Evolutionary conservation across 164 flowering plant genomes (phyloP).

Genomic region (Kingdonia uniflora): DNA sequence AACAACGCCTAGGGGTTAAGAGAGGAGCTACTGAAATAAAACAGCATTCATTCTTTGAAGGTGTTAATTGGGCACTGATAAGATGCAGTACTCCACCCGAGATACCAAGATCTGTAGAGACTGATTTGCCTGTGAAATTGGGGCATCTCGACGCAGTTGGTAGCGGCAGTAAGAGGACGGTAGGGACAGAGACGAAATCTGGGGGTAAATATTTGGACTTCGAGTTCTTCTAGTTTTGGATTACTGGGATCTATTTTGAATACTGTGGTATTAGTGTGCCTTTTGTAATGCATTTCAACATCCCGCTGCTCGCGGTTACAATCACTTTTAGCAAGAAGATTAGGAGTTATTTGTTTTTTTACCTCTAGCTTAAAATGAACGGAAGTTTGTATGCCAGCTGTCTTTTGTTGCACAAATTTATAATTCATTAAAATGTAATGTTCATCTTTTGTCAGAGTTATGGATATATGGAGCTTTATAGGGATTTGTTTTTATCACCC

Average conservation of each 20-base stretch:
- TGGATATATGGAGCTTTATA: too few relatives aligned
- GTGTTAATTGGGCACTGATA: conserved; percentile 71
- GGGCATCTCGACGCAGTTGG: conserved; percentile 18
- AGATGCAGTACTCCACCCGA: conserved; percentile 59
- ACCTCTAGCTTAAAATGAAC: too few relatives aligned
- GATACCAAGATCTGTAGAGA: conserved; percentile 27
- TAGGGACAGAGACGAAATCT: conserved; percentile 25
- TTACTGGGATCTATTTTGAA: conserved; percentile 6
- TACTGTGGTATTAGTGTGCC: conserved; percentile 4
- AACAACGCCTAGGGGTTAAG: conserved; percentile 52
- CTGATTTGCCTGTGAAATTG: conserved; percentile 16
- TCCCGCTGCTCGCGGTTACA: neutral
- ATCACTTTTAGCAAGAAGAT: neutral
- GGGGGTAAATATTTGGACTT: conserved; percentile 30
- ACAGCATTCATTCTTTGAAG: conserved; percentile 69
- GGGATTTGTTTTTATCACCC: too few relatives aligned
- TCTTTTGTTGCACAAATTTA: too few relatives aligned
- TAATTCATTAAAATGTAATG: too few relatives aligned
- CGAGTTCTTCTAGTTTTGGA: conserved; percentile 21
- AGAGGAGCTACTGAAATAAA: conserved; percentile 65
- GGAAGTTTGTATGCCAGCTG: too few relatives aligned
- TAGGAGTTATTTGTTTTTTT: neutral
- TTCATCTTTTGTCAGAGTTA: too few relatives aligned
- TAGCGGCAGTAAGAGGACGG: conserved; percentile 22
- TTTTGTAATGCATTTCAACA: neutral